These are phyloP conservation scores for Glebionis coronaria DNA, from an alignment of 129 eudicot species.

Conservation along the genomic window DNA sequence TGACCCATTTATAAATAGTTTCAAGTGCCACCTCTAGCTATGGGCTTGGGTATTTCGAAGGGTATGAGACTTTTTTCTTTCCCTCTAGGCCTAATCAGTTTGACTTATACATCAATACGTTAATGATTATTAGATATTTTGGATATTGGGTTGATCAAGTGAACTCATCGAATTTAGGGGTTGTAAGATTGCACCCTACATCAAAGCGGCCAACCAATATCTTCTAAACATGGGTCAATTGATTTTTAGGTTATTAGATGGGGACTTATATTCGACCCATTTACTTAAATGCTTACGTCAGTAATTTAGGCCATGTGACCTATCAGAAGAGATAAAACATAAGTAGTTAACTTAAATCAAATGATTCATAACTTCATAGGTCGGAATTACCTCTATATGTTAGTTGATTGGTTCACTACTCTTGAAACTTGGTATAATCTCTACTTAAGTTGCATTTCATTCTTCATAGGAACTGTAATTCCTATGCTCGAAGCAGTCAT, in stretches of 20 bases:
- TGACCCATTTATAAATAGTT: no score
- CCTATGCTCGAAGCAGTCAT: conserved; percentile 94
- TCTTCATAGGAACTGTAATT: conserved; percentile 58
- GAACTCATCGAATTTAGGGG: no score
- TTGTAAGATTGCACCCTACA: no score
- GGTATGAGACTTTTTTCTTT: background rate
- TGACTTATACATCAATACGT: background rate
- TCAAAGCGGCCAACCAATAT: no score
- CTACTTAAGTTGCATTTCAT: background rate
- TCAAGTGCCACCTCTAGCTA: background rate
- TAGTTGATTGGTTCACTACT: background rate
- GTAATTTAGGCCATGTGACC: no score
- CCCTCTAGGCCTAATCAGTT: background rate
- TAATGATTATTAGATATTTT: background rate
- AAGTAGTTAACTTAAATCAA: background rate
- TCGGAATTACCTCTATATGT: background rate
- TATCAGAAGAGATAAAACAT: no score
- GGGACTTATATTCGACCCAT: no score
- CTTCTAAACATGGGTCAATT: no score
- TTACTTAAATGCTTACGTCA: no score
- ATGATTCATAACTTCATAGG: background rate
- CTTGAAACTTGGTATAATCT: background rate
- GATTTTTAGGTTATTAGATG: no score
- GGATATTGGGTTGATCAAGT: no score
- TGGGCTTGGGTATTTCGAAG: background rate